Percentiles rank a stretch among this genome's conserved stretches.
These are phyloP conservation scores for Penicillium hordei DNA, from an alignment of 2,329 filamentous ascomycete species.

Conservation along the genomic window DNA sequence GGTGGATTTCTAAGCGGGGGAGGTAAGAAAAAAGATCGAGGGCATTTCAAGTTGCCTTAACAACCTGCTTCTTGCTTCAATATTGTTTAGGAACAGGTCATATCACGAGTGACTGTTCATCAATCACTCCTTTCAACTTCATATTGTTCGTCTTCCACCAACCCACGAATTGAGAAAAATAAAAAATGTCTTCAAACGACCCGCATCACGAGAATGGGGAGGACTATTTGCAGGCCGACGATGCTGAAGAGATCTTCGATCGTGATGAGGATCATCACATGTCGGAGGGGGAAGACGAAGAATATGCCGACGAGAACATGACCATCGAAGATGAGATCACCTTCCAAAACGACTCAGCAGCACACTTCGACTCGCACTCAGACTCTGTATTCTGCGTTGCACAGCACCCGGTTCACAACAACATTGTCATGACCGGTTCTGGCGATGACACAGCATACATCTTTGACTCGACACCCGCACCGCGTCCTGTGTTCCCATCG, in stretches of 20 bases:
- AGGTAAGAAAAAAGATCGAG: constrained; percentile 21
- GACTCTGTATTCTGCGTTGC: constrained; percentile 95
- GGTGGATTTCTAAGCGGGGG: constrained; percentile 30
- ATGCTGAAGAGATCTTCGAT: constrained; percentile 73
- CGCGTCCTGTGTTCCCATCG: constrained; percentile 67
- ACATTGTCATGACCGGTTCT: constrained; percentile 84
- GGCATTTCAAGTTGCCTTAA: background rate
- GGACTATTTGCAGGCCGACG: constrained; percentile 72
- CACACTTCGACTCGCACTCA: constrained; percentile 86
- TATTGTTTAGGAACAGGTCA: background rate
- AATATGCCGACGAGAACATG: constrained; percentile 56
- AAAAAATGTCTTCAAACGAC: constrained; percentile 39
- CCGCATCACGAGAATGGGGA: constrained; percentile 57
- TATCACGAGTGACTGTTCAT: background rate
- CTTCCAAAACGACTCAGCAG: constrained; percentile 87
- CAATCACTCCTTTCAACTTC: background rate
- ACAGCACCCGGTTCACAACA: constrained; percentile 77
- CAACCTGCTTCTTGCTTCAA: background rate
- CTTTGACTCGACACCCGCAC: constrained; percentile 68
- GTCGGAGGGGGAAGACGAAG: constrained; percentile 64
- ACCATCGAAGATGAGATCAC: constrained; percentile 57
- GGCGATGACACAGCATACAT: constrained; percentile 84
- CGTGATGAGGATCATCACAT: constrained; percentile 70
- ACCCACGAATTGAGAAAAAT: background rate
- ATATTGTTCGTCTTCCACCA: background rate